Evolutionary conservation across 805 yeast species (phyloP).

Genomic region (Teunomyces barrocoloradensis): DNA sequence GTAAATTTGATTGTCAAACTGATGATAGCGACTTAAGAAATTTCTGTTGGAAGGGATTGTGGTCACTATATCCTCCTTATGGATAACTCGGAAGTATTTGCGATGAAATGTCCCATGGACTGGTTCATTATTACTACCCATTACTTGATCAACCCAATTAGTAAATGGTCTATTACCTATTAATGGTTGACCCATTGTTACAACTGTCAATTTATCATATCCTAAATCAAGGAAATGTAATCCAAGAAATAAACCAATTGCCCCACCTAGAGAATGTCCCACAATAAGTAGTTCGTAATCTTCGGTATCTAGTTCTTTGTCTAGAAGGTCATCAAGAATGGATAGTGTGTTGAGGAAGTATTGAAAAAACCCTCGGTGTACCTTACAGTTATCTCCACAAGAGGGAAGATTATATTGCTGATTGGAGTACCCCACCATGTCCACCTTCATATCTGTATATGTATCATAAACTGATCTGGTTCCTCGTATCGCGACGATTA

Average conservation of each 20-base stretch:
- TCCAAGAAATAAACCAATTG: slow-evolving; percentile 36
- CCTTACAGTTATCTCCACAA: slow-evolving; percentile 34
- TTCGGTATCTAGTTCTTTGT: slow-evolving; percentile 8
- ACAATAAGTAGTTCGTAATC: slow-evolving; percentile 17
- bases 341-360: slow-evolving; percentile 28
- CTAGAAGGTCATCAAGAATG: slow-evolving; percentile 23
- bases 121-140: slow-evolving; percentile 26
- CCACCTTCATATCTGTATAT: slow-evolving; percentile 37
- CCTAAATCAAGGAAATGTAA: slow-evolving; percentile 36
- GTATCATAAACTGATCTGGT: slow-evolving; percentile 42
- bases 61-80: slow-evolving; percentile 26
- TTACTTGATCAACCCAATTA: slow-evolving; percentile 31
- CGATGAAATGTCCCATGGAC: slow-evolving; percentile 18
- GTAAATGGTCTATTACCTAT: slow-evolving; percentile 40
- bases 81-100: slow-evolving; percentile 22
- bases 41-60: slow-evolving; percentile 25
- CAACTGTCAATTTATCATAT: slow-evolving; percentile 25
- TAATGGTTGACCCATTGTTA: slow-evolving; percentile 47
- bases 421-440: slow-evolving; percentile 29
- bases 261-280: slow-evolving; percentile 40
- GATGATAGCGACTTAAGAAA: slow-evolving; percentile 22
- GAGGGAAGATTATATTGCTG: slow-evolving; percentile 18
- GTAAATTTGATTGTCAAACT: slow-evolving; percentile 39
- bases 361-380: slow-evolving; percentile 33
- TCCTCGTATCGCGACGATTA: slow-evolving; percentile 39